Conservation (phyloP, 1,139 yeast species). For the Blastobotrys petasosporus region DNA sequence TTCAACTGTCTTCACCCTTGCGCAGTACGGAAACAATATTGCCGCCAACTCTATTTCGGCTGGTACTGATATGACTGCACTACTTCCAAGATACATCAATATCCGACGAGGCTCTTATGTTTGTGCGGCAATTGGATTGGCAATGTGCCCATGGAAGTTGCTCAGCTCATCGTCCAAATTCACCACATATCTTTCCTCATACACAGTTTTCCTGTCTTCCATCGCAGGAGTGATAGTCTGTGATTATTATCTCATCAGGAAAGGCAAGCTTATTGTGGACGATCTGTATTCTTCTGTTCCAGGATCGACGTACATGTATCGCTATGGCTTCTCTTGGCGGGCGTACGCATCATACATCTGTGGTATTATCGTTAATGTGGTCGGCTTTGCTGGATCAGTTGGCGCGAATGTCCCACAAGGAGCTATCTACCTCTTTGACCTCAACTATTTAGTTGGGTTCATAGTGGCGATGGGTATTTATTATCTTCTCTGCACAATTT, state of each 20-base stretch:
- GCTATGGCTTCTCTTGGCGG: slow-evolving; percentile 73
- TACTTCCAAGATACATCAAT: slow-evolving; percentile 70
- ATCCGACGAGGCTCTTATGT: slow-evolving; percentile 78
- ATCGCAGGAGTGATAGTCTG: slow-evolving; percentile 78
- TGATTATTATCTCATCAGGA: slow-evolving; percentile 66
- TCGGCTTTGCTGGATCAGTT: slow-evolving; percentile 81
- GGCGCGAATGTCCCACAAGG: slow-evolving; percentile 70
- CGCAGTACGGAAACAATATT: slow-evolving; percentile 88
- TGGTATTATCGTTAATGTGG: slow-evolving; percentile 67
- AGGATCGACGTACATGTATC: slow-evolving; percentile 53
- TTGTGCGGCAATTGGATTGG: slow-evolving; percentile 71
- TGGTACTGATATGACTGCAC: slow-evolving; percentile 85
- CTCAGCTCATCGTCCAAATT: slow-evolving; percentile 67
- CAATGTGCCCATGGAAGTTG: slow-evolving; percentile 86
- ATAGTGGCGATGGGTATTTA: slow-evolving; percentile 49
- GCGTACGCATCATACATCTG: slow-evolving; percentile 33
- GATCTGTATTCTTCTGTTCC: slow-evolving; percentile 53
- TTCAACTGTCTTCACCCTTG: slow-evolving; percentile 69
- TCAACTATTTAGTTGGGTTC: slow-evolving; percentile 75
- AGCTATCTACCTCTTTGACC: slow-evolving; percentile 63
- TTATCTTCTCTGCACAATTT: slow-evolving; percentile 41
- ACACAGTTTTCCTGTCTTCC: slow-evolving; percentile 78
- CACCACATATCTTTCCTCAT: slow-evolving; percentile 79
- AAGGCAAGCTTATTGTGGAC: slow-evolving; percentile 60
- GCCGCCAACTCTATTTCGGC: slow-evolving; percentile 86